Evolutionary conservation across 2,329 filamentous ascomycete genomes (phyloP).

Genomic region (Talaromyces sp.): DNA sequence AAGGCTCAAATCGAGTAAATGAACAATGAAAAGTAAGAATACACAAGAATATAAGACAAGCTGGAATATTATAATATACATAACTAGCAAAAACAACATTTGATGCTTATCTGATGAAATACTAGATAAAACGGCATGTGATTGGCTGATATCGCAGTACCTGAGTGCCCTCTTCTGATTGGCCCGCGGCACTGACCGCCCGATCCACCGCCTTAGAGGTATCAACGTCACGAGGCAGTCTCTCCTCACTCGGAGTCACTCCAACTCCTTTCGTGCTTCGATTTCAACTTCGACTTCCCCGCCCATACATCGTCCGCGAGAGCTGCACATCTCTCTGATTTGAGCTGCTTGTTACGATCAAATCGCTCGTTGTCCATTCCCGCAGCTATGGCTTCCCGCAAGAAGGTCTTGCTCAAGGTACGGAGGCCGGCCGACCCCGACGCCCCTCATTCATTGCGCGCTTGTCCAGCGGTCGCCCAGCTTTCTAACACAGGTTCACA

Average conservation of each 20-base stretch:
- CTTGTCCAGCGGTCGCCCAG: background rate
- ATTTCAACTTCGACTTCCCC: conserved; percentile 4
- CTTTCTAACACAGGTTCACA: conserved; percentile 32
- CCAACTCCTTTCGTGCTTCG: background rate
- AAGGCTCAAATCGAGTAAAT: background rate
- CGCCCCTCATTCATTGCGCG: background rate
- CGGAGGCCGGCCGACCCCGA: conserved; percentile 17
- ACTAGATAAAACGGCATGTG: background rate
- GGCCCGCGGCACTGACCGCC: background rate
- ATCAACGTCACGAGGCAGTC: conserved; percentile 12
- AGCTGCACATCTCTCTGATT: background rate
- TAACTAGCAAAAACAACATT: background rate
- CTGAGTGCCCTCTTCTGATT: background rate
- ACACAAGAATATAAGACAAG: background rate
- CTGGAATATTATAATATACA: too few species aligned
- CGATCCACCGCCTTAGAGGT: conserved; percentile 22
- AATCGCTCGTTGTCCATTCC: background rate
- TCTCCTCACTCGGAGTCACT: background rate
- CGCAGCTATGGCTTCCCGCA: conserved; percentile 64
- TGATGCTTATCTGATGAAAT: background rate
- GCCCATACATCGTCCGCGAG: background rate
- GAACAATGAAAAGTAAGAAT: background rate
- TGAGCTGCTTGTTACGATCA: background rate
- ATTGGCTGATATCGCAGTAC: background rate
- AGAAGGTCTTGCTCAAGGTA: conserved; percentile 91